These are phyloP conservation scores for Massariosphaeria phaeospora DNA, from an alignment of 495 filamentous ascomycete genomes.

Conservation along the genomic window DNA sequence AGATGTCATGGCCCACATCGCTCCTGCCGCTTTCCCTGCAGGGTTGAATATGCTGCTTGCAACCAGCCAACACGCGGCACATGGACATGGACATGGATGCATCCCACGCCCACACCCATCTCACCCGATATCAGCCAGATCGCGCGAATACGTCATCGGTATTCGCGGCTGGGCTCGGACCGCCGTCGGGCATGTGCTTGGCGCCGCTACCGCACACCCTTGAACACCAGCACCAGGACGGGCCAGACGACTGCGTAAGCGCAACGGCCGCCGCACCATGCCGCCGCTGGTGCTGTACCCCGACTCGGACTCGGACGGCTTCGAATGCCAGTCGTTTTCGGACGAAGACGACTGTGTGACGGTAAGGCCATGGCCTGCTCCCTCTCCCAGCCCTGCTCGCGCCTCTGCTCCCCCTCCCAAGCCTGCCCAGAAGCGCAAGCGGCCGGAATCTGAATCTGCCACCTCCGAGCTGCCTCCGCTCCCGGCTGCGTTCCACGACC, in stretches of 20 bases:
- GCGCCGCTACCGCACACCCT: too few species aligned
- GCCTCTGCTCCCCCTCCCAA: background rate
- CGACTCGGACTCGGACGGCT: conserved; percentile 61
- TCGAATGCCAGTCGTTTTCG: too few species aligned
- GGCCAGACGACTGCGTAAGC: background rate
- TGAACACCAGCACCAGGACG: background rate
- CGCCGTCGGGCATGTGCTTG: conserved; percentile 10
- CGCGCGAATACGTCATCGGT: conserved; percentile 59
- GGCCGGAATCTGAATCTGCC: conserved; percentile 8
- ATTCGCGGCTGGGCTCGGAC: too few species aligned
- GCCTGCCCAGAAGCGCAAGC: conserved; percentile 39
- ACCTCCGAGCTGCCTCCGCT: conserved; percentile 66
- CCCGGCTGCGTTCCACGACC: conserved; percentile 75
- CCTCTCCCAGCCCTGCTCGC: background rate
- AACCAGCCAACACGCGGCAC: conserved; percentile 10
- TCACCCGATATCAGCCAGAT: too few species aligned
- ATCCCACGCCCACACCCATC: too few species aligned
- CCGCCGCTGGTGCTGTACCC: conserved; percentile 8
- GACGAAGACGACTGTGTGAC: conserved; percentile 46
- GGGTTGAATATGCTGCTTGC: background rate
- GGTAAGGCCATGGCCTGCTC: conserved; percentile 3
- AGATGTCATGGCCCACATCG: conserved; percentile 4
- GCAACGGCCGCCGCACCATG: conserved; percentile 47
- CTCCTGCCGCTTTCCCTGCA: background rate
- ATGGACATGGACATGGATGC: too few species aligned